A percentile compares a stretch with the other conserved stretches of the same genome.
Evolutionary conservation across 495 filamentous ascomycete species (phyloP).

Genomic region (Jackrogersella multiformis): DNA sequence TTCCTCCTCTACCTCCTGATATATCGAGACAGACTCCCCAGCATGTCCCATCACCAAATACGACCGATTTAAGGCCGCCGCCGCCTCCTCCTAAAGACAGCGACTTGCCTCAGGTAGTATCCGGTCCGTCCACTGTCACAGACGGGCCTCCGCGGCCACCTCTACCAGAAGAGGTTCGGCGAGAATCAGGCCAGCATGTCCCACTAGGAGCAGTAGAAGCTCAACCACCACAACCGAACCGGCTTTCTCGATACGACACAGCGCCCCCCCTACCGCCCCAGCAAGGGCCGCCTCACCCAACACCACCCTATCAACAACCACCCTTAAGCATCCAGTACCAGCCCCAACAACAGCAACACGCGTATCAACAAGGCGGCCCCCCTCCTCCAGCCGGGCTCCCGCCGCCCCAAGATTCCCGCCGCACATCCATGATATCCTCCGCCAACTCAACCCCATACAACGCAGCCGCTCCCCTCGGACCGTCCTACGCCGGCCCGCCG

Average conservation of each 20-base stretch:
- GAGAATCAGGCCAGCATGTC: conserved; percentile 44
- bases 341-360: conserved; percentile 39
- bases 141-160: conserved; percentile 51
- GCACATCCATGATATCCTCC: conserved; percentile 41
- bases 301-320: conserved; percentile 36
- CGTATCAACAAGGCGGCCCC: conserved; percentile 36
- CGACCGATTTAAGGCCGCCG: conserved; percentile 45
- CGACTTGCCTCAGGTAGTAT: conserved; percentile 38
- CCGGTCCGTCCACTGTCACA: conserved; percentile 18
- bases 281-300: conserved; percentile 34
- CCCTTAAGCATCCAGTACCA: conserved; percentile 45
- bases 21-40: conserved; percentile 49
- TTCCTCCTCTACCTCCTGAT: conserved; percentile 76
- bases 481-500: conserved; percentile 36
- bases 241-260: conserved; percentile 53
- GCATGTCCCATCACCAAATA: conserved; percentile 26
- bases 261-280: conserved; percentile 55
- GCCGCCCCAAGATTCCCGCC: conserved; percentile 39
- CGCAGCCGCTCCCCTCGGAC: conserved; percentile 23
- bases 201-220: conserved; percentile 19
- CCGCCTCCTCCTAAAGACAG: conserved; percentile 58
- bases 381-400: conserved; percentile 24
- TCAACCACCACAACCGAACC: conserved; percentile 43
- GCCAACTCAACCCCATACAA: conserved; percentile 36
- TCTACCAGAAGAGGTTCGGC: conserved; percentile 45